phyloP scores from a whole-genome alignment of 768 basidiomycete species.

The Polyporus arcularius region DNA sequence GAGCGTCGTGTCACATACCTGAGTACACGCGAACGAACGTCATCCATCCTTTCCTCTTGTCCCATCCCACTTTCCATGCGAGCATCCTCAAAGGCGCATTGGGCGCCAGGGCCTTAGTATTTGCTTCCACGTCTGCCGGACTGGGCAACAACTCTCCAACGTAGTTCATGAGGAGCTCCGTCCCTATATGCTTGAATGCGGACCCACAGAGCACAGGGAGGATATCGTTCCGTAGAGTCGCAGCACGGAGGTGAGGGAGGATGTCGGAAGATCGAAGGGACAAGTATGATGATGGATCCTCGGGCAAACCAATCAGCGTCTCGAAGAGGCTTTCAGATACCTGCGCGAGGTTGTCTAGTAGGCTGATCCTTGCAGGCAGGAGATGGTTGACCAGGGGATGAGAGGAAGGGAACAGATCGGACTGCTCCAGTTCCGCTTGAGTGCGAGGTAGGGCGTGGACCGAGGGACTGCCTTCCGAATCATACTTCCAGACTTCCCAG shows the following conservation, averaged over 20 bases:
- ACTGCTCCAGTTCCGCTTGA: constrained; percentile 42
- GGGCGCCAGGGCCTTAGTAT: constrained; percentile 40
- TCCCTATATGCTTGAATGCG: constrained; percentile 79
- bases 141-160: constrained; percentile 78
- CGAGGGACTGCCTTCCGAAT: constrained; percentile 46
- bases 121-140: constrained; percentile 56
- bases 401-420: constrained; percentile 46
- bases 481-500: constrained; percentile 84
- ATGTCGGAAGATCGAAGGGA: constrained; percentile 53
- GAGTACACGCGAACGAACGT: constrained; percentile 90
- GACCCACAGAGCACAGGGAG: constrained; percentile 85
- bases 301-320: constrained; percentile 55
- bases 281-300: constrained; percentile 65
- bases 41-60: constrained; percentile 86
- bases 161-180: constrained; percentile 79
- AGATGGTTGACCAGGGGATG: constrained; percentile 76
- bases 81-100: constrained; percentile 61
- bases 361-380: constrained; percentile 61
- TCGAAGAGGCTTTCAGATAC: constrained; percentile 83
- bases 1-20: constrained; percentile 44
- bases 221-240: constrained; percentile 64
- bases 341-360: constrained; percentile 81
- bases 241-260: constrained; percentile 63
- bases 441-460: constrained; percentile 51
- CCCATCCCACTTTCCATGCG: constrained; percentile 91